Evolutionary conservation across 768 basidiomycete genomes (phyloP).

Genomic region (Coprinopsis sp.): DNA sequence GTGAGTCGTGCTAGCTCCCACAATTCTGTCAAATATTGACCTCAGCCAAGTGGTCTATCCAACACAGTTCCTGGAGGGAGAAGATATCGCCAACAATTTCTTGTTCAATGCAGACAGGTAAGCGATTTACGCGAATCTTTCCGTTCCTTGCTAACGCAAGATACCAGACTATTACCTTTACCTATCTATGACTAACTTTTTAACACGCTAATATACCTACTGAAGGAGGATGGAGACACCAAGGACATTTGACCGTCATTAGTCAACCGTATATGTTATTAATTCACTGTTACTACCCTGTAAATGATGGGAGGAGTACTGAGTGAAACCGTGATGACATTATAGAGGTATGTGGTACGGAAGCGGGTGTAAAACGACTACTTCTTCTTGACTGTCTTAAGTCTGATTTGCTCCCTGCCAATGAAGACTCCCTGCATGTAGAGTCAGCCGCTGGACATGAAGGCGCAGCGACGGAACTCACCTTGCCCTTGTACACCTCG

Average conservation of each 20-base stretch:
- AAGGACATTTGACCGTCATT: no score
- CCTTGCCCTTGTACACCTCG: constrained; percentile 98
- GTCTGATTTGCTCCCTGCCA: constrained; percentile 86
- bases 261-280: no score
- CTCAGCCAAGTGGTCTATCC: constrained; percentile 69
- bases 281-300: no score
- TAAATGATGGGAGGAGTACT: no score
- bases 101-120: constrained; percentile 85
- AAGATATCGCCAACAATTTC: constrained; percentile 90
- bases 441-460: neutral
- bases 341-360: neutral
- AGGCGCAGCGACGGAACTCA: constrained; percentile 33
- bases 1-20: constrained; percentile 38
- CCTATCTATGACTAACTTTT: constrained; percentile 67
- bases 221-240: no score
- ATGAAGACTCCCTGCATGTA: constrained; percentile 84
- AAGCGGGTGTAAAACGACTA: constrained; percentile 45
- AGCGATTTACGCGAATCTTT: constrained; percentile 19
- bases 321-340: no score
- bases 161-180: constrained; percentile 57
- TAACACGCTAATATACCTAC: no score
- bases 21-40: neutral
- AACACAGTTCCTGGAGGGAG: constrained; percentile 85
- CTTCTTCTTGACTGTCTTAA: constrained; percentile 95
- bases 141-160: neutral